Percentiles rank a stretch among this genome's conserved stretches.
Evolutionary conservation across 345 rosid genomes (phyloP).

Genomic region (Stellera chamaejasme): DNA sequence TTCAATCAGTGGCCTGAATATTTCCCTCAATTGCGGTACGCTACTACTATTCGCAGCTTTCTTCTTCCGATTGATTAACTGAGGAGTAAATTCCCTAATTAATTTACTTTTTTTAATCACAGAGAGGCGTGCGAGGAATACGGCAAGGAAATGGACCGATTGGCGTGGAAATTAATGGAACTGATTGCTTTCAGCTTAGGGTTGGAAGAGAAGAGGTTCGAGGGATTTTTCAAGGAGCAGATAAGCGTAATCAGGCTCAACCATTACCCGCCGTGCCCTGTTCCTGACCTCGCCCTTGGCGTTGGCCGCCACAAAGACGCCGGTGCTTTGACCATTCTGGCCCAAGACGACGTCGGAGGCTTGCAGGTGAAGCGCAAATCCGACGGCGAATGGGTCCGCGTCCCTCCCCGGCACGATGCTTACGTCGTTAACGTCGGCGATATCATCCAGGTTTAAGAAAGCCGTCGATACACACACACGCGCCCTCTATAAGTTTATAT

Average conservation of each 20-base stretch:
- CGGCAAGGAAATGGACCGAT: constrained; percentile 49
- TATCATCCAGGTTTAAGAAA: constrained; percentile 38
- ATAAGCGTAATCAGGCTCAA: constrained; percentile 54
- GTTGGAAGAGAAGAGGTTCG: constrained; percentile 33
- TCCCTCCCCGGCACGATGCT: constrained; percentile 44
- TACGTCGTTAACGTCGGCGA: constrained; percentile 74
- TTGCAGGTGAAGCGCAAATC: constrained; percentile 59
- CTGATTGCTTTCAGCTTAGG: constrained; percentile 71
- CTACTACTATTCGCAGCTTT: background rate
- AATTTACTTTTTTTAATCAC: background rate
- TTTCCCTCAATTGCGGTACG: constrained; percentile 55
- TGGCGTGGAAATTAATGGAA: constrained; percentile 53
- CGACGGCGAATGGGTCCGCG: constrained; percentile 66
- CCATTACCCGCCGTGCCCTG: constrained; percentile 77
- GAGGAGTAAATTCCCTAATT: background rate
- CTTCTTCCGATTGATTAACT: background rate
- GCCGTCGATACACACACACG: too few species aligned
- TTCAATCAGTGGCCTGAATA: constrained; percentile 72
- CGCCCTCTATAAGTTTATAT: too few species aligned
- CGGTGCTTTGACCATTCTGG: constrained; percentile 61
- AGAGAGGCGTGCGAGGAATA: constrained; percentile 73
- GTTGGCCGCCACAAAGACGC: constrained; percentile 84
- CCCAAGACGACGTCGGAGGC: constrained; percentile 84
- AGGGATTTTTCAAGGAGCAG: constrained; percentile 56
- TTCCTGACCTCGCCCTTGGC: constrained; percentile 77